These are phyloP conservation scores for Fusarium burgessii DNA, from an alignment of 2,329 filamentous ascomycete genomes.

Conservation along the genomic window DNA sequence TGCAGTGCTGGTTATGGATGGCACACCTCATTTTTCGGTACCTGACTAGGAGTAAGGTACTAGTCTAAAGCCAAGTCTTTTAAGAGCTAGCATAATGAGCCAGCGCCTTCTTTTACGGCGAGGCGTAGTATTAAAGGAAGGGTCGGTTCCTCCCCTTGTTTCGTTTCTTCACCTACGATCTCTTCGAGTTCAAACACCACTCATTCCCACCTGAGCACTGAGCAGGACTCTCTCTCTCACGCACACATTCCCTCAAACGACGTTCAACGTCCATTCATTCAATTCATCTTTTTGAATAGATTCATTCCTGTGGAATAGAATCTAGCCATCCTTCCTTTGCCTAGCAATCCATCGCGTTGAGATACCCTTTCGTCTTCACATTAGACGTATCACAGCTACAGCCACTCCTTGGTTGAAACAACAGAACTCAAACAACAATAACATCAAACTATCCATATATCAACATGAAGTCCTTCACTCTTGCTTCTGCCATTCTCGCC, in stretches of 20 bases:
- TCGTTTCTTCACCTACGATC: slow-evolving; percentile 43
- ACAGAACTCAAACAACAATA: slow-evolving; percentile 36
- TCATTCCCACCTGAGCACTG: slow-evolving; percentile 47
- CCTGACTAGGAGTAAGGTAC: slow-evolving; percentile 30
- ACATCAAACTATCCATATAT: slow-evolving; percentile 6
- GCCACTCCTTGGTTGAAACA: slow-evolving; percentile 37
- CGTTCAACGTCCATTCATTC: slow-evolving; percentile 43
- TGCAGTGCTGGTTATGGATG: slow-evolving; percentile 28
- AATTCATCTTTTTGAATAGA: slow-evolving; percentile 37
- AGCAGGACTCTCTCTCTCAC: slow-evolving; percentile 44
- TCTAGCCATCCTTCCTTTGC: slow-evolving; percentile 40
- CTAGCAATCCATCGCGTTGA: slow-evolving; percentile 35
- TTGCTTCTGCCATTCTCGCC: slow-evolving; percentile 51
- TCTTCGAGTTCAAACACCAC: slow-evolving; percentile 46
- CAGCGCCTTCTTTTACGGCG: slow-evolving; percentile 39
- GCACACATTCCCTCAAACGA: slow-evolving; percentile 44
- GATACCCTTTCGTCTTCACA: slow-evolving; percentile 40
- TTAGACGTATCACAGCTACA: slow-evolving; percentile 40
- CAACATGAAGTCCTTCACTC: slow-evolving; percentile 57
- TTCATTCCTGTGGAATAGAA: slow-evolving; percentile 48
- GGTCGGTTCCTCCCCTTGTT: slow-evolving; percentile 42
- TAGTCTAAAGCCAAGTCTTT: slow-evolving; percentile 40
- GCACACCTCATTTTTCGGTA: slow-evolving; percentile 26
- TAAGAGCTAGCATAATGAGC: slow-evolving; percentile 40
- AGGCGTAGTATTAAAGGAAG: slow-evolving; percentile 44